phyloP scores from a whole-genome alignment of 1,139 yeast species.

The Debaryomyces robertsiae region DNA sequence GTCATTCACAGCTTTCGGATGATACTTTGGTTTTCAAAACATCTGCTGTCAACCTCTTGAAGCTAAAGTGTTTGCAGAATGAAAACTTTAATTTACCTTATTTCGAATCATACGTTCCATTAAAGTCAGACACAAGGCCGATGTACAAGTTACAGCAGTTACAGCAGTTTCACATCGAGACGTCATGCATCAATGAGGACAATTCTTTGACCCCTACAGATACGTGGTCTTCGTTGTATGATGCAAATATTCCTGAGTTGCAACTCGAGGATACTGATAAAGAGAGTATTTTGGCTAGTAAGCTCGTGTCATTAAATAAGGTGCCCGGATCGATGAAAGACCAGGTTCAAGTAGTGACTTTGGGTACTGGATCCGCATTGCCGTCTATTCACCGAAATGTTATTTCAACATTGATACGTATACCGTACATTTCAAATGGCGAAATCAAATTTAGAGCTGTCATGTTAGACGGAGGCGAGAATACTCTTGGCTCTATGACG shows the following conservation, averaged over 20 bases:
- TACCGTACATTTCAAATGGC: conserved; percentile 48
- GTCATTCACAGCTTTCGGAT: conserved; percentile 66
- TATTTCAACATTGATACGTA: conserved; percentile 69
- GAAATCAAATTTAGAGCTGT: conserved; percentile 42
- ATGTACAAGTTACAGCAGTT: conserved; percentile 31
- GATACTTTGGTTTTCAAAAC: conserved; percentile 61
- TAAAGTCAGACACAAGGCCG: conserved; percentile 18
- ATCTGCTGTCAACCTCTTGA: conserved; percentile 55
- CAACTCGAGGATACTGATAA: conserved; percentile 19
- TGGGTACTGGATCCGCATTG: conserved; percentile 94
- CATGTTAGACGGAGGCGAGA: conserved; percentile 92
- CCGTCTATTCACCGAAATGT: conserved; percentile 89
- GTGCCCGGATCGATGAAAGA: conserved; percentile 34
- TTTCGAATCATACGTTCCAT: conserved; percentile 23
- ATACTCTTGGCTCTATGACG: conserved; percentile 72
- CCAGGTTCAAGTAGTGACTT: conserved; percentile 70
- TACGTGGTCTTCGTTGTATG: conserved; percentile 47
- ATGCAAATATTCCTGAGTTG: conserved; percentile 41
- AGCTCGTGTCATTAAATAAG: conserved; percentile 25
- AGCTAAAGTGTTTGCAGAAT: conserved; percentile 58
- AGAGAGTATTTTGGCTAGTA: conserved; percentile 20
- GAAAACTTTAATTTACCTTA: conserved; percentile 55
- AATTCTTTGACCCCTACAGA: conserved; percentile 22
- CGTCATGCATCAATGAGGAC: conserved; percentile 27
- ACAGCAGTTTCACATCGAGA: conserved; percentile 34